phyloP scores from a whole-genome alignment of 768 basidiomycete genomes.

The Lactifluus piperatus region DNA sequence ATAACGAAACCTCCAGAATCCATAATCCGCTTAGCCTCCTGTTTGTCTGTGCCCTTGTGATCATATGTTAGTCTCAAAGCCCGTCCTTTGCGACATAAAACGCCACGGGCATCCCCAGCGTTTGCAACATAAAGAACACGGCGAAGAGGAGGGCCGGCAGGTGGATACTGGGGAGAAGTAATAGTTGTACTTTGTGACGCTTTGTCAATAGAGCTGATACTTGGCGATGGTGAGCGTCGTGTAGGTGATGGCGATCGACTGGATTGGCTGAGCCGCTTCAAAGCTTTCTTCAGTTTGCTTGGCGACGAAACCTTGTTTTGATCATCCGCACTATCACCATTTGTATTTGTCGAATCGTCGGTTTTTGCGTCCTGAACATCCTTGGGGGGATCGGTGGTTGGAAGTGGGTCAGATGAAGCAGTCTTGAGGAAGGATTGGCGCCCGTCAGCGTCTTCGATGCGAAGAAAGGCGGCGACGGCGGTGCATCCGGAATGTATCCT shows the following conservation, averaged over 20 bases:
- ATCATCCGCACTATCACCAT: slow-evolving; percentile 8
- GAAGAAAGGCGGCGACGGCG: slow-evolving; percentile 90
- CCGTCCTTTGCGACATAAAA: slow-evolving; percentile 82
- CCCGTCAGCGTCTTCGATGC: slow-evolving; percentile 77
- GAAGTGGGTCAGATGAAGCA: neutral
- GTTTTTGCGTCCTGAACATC: neutral
- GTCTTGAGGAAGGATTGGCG: slow-evolving; percentile 52
- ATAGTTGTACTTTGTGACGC: slow-evolving; percentile 15
- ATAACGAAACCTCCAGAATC: slow-evolving; percentile 98
- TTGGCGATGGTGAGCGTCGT: slow-evolving; percentile 16
- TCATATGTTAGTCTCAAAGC: slow-evolving; percentile 95
- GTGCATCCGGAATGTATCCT: slow-evolving; percentile 97
- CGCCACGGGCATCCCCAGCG: slow-evolving; percentile 92
- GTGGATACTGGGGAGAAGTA: slow-evolving; percentile 20
- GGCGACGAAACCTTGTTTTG: slow-evolving; percentile 10
- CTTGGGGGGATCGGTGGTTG: neutral
- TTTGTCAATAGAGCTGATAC: slow-evolving; percentile 4
- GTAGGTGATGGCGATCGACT: slow-evolving; percentile 10
- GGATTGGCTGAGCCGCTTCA: slow-evolving; percentile 18
- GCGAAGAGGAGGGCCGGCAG: slow-evolving; percentile 32
- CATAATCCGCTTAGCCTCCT: slow-evolving; percentile 95
- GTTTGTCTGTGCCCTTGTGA: slow-evolving; percentile 95
- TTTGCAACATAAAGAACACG: slow-evolving; percentile 93
- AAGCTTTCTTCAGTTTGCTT: slow-evolving; percentile 11
- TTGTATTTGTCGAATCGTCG: slow-evolving; percentile 1